Conservation (phyloP, 192 early-diverging fungal species). For the Backusella morwellensis region DNA sequence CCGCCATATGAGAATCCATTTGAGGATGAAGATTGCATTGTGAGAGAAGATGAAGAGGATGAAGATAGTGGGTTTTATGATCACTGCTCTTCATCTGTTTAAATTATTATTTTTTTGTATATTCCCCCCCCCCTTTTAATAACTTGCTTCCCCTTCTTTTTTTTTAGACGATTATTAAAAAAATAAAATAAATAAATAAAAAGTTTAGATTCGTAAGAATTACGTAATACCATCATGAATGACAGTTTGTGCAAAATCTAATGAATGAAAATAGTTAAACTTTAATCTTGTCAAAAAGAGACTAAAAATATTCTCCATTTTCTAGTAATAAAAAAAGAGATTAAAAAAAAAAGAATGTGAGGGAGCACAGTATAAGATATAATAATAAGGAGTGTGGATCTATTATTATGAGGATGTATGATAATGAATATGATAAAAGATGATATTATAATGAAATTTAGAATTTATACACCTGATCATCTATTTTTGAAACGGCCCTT, state of each 20-base stretch:
- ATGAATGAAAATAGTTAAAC: too few relatives aligned
- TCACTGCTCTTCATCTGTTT: not conserved
- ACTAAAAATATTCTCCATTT: not conserved
- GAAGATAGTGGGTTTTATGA: constrained; percentile 17
- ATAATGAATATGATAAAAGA: not conserved
- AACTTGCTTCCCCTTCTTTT: not conserved
- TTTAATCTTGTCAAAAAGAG: too few relatives aligned
- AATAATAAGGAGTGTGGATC: not conserved
- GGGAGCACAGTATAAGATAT: not conserved
- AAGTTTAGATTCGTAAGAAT: not conserved
- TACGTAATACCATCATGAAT: too few relatives aligned
- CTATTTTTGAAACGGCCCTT: constrained; percentile 20
- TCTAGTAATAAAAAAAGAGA: too few relatives aligned
- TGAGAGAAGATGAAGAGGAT: constrained; percentile 16
- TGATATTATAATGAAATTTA: not conserved
- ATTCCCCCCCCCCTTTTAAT: not conserved
- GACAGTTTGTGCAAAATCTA: too few relatives aligned
- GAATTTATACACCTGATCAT: constrained; percentile 28
- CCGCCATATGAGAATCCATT: constrained; percentile 27
- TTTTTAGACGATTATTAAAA: not conserved
- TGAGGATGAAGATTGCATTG: constrained; percentile 31
- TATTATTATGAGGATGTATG: not conserved
- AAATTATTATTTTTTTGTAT: not conserved
- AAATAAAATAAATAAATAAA: not conserved
- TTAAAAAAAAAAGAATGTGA: not conserved